These are phyloP conservation scores for Daedaleopsis sinensis DNA, from an alignment of 768 basidiomycete genomes.

Conservation along the genomic window DNA sequence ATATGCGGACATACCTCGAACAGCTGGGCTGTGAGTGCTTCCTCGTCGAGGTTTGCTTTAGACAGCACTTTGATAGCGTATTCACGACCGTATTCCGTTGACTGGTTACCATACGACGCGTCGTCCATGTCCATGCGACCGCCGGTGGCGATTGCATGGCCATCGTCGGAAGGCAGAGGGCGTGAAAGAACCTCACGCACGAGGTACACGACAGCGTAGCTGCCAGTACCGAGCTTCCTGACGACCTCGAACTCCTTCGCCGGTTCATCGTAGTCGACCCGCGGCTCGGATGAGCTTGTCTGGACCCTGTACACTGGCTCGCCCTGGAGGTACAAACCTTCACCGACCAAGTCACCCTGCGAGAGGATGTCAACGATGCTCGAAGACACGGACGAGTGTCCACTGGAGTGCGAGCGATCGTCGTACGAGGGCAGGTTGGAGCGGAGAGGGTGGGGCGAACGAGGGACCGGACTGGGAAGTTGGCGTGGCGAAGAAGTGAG, in stretches of 20 bases:
- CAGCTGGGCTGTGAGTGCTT: conserved; percentile 86
- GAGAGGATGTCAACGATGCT: conserved; percentile 63
- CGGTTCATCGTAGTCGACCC: conserved; percentile 43
- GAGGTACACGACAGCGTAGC: conserved; percentile 93
- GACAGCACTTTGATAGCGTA: conserved; percentile 97
- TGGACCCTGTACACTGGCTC: conserved; percentile 65
- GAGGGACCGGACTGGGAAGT: conserved; percentile 27
- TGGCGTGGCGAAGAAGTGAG: conserved; percentile 27
- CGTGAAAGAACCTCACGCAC: conserved; percentile 69
- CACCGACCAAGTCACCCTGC: conserved; percentile 74
- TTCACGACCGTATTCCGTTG: conserved; percentile 65
- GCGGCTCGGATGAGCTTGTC: conserved; percentile 39
- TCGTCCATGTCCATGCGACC: conserved; percentile 36
- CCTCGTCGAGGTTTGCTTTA: conserved; percentile 90
- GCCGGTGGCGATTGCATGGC: conserved; percentile 51
- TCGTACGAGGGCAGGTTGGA: conserved; percentile 21
- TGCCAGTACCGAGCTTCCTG: conserved; percentile 82
- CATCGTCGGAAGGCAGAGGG: conserved; percentile 35
- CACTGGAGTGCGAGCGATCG: conserved; percentile 17
- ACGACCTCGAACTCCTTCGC: conserved; percentile 83
- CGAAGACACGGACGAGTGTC: conserved; percentile 38
- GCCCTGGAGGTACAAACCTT: conserved; percentile 67
- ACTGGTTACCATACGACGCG: conserved; percentile 23
- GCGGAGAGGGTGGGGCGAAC: conserved; percentile 26
- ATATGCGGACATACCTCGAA: conserved; percentile 65